Conservation (phyloP, 345 rosid species). For the Lepidium aucheri region DNA sequence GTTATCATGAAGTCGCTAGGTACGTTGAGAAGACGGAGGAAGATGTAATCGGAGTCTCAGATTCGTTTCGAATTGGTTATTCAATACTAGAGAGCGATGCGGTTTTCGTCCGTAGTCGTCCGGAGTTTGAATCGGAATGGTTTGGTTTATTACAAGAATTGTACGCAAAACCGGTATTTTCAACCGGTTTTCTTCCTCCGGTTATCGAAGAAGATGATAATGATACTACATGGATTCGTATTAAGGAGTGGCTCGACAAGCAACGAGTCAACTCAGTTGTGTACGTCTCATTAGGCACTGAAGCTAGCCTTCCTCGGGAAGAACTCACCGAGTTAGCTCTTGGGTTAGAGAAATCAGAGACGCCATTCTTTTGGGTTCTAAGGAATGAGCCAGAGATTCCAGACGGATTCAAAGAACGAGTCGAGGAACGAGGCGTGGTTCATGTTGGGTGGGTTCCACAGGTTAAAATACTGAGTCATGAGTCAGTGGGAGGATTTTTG, state of each 20-base stretch:
- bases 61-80: constrained; percentile 34
- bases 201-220: background rate
- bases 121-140: constrained; percentile 47
- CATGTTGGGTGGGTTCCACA: constrained; percentile 35
- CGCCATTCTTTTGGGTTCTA: constrained; percentile 44
- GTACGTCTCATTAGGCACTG: constrained; percentile 45
- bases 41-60: constrained; percentile 35
- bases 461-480: constrained; percentile 30
- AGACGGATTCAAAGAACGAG: constrained; percentile 27
- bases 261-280: constrained; percentile 33
- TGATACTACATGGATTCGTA: constrained; percentile 19
- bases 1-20: constrained; percentile 32
- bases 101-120: constrained; percentile 34
- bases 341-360: constrained; percentile 39
- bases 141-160: constrained; percentile 29
- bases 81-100: constrained; percentile 30
- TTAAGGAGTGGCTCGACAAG: constrained; percentile 35
- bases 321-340: constrained; percentile 34
- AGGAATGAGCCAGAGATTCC: constrained; percentile 26
- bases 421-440: constrained; percentile 23
- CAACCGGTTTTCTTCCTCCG: constrained; percentile 46
- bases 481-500: constrained; percentile 35
- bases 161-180: constrained; percentile 31
- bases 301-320: constrained; percentile 22
- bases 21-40: constrained; percentile 35